Conservation (phyloP, 345 rosid genomes). For the Triadica sebifera region DNA sequence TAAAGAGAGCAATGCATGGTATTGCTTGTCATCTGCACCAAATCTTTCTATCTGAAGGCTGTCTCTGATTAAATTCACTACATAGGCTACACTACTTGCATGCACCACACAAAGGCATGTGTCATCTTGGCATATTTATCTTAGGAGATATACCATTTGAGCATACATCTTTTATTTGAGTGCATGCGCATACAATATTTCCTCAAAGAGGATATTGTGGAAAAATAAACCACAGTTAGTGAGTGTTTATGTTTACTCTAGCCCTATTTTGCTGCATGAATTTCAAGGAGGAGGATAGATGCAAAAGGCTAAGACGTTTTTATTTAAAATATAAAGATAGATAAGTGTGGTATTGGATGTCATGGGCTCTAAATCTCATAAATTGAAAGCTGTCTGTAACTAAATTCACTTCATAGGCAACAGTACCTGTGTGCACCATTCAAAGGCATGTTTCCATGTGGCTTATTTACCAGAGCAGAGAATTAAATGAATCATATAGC, state of each 20-base stretch:
- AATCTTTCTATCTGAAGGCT: too few relatives aligned
- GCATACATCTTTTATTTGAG: too few relatives aligned
- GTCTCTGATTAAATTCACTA: too few relatives aligned
- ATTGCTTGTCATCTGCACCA: too few relatives aligned
- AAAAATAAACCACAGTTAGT: neutral
- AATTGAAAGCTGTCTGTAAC: neutral
- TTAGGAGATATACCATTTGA: too few relatives aligned
- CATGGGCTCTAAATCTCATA: neutral
- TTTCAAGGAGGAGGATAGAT: neutral
- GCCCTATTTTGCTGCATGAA: neutral
- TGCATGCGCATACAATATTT: neutral
- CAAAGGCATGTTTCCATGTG: too few relatives aligned
- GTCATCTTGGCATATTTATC: too few relatives aligned
- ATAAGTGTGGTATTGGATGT: neutral
- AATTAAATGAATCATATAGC: slow-evolving; percentile 27
- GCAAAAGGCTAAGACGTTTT: neutral
- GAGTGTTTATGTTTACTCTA: neutral
- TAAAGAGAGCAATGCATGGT: too few relatives aligned
- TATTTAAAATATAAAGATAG: neutral
- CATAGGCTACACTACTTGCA: too few relatives aligned
- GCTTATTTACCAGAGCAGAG: slow-evolving; percentile 22
- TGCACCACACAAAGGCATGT: too few relatives aligned
- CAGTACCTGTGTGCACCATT: too few relatives aligned
- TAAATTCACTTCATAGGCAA: slow-evolving; percentile 1
- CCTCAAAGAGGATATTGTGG: neutral